A percentile compares a stretch with the other conserved stretches of the same genome.
These are phyloP conservation scores for Podaxis rugospora DNA, from an alignment of 768 basidiomycete species.

Conservation along the genomic window DNA sequence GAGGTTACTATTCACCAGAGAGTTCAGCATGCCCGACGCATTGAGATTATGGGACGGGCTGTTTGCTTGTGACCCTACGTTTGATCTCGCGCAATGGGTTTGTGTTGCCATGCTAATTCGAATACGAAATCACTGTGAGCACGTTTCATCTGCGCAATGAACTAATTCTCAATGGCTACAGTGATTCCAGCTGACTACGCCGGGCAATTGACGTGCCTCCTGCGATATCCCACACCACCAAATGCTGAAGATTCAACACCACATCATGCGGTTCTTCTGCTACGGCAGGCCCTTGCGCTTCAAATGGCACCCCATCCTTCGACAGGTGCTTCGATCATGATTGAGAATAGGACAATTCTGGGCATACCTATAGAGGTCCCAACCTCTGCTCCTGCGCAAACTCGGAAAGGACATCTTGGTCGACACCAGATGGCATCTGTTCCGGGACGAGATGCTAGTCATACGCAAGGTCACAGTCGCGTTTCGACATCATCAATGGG, in stretches of 20 bases:
- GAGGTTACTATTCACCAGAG: conserved; percentile 87
- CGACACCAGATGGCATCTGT: conserved; percentile 19
- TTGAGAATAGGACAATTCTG: conserved; percentile 80
- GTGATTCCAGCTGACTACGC: conserved; percentile 89
- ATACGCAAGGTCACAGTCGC: conserved; percentile 25
- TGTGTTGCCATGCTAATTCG: conserved; percentile 95
- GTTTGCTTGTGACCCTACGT: conserved; percentile 80
- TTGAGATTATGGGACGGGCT: conserved; percentile 95
- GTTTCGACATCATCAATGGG: conserved; percentile 44
- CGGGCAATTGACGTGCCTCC: conserved; percentile 72
- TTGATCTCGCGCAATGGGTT: conserved; percentile 79
- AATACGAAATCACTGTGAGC: conserved; percentile 83
- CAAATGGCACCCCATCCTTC: conserved; percentile 70
- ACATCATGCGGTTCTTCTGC: conserved; percentile 63
- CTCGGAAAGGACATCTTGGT: conserved; percentile 5
- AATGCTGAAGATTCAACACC: conserved; percentile 29
- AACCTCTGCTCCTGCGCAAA: conserved; percentile 24
- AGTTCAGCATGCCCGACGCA: conserved; percentile 75
- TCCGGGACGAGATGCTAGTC: conserved; percentile 15
- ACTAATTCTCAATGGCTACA: conserved; percentile 21
- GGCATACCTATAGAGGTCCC: conserved; percentile 69
- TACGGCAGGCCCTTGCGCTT: conserved; percentile 80
- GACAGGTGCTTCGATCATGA: conserved; percentile 70
- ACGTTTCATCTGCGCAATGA: background rate
- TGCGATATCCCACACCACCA: conserved; percentile 76